phyloP scores from a whole-genome alignment of 225 moss, liverwort and hornwort genomes.

The Sphagnum tenellum region DNA sequence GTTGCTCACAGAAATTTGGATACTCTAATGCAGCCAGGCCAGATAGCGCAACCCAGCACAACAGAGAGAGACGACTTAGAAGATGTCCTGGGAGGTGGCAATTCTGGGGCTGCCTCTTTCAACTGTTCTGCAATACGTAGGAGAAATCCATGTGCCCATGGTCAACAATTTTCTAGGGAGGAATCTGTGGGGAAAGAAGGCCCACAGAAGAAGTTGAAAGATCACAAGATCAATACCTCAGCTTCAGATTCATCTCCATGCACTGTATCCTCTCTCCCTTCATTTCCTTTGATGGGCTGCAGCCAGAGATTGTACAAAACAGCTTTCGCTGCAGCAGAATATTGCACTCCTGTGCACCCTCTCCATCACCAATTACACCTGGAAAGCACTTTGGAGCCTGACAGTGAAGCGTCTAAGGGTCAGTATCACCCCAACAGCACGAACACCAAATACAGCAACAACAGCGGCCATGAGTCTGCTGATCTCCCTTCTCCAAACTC shows the following conservation, averaged over 20 bases:
- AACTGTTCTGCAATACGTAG: not conserved
- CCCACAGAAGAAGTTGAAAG: conserved; percentile 20
- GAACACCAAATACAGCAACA: not conserved
- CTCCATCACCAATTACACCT: not conserved
- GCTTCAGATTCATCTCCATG: conserved; percentile 23
- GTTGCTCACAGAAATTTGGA: no score
- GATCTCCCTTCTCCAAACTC: not conserved
- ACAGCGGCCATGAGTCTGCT: not conserved
- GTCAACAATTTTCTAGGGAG: not conserved
- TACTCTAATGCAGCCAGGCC: not conserved
- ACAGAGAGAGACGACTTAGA: not conserved
- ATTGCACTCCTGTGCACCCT: conserved; percentile 7
- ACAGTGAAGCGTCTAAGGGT: not conserved
- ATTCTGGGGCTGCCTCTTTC: not conserved
- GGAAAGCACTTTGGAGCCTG: not conserved
- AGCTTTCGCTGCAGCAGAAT: not conserved
- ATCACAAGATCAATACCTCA: conserved; percentile 29
- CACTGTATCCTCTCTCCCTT: conserved; percentile 51
- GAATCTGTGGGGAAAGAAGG: conserved; percentile 2
- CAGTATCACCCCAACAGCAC: not conserved
- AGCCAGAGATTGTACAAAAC: conserved; percentile 40
- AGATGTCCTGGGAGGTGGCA: not conserved
- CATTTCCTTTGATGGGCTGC: conserved; percentile 77
- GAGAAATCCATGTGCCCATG: not conserved
- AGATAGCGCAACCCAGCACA: not conserved